Evolutionary conservation across 1,284 basidiomycete species (phyloP), one percentile per base, ranked within the genome.

Genomic region (Grifola frondosa): DNA sequence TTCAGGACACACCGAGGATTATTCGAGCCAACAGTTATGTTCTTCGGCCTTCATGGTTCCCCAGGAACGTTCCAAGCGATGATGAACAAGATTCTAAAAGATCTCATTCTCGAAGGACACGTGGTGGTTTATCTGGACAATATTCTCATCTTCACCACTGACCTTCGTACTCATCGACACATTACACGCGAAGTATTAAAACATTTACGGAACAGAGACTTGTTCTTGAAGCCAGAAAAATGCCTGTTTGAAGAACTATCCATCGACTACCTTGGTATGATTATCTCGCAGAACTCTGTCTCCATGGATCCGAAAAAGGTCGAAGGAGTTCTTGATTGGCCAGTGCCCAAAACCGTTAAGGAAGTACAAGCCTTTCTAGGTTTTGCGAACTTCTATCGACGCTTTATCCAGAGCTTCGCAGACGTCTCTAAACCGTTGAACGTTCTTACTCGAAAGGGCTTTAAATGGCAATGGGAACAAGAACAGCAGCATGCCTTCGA

Each of bases 171-270:
- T 16, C 32, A 45, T 13, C 28, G 12, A 2, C 11, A 15, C 1
- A 7, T 28, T 2, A 16, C 24, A 6, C 29, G 19, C 4, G 5
- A 39, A 13, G 38, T 40, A 9, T 24, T 45, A 3, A 13, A 35
- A 9, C 20, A n/a, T 22, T 28, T 42, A 2, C 10, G 15, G 15
- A 21, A 33, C 9, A 16, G 22, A 17, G 31, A 33, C 16, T 21
- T 33, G 31, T 33, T 17, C 17, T 21, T 33, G 9, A 16, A 33
- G 11, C 17, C 31, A 8, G 31, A 33, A 11, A 20, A 17, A 21
- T 17, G 17, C 19, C 19, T 17, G 31, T 74, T 73, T 45, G 41
- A 61, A 12, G 10, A 40, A 2, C 7, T 16, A 0, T n/a, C 56
- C 15, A 55, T 33, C 19, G 31, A 20, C 19, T 33, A 33, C 31